Conservation (phyloP, 1,284 basidiomycete genomes). For the Irpex sp. region DNA sequence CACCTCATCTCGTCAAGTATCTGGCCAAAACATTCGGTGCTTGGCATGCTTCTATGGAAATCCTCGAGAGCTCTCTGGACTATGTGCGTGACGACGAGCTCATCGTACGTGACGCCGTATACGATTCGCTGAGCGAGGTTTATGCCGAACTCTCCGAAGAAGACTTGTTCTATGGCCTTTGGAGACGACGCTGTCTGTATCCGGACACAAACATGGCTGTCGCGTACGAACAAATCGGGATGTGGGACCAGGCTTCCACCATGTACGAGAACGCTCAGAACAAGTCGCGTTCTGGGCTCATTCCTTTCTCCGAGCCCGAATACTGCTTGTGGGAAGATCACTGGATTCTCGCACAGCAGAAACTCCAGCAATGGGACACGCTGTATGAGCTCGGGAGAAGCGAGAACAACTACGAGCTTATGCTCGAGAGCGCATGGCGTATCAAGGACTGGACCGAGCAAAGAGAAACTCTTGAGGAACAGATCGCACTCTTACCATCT, state of each 20-base stretch:
- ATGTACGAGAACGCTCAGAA: constrained; percentile 91
- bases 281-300: constrained; percentile 77
- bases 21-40: constrained; percentile 95
- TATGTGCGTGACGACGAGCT: constrained; percentile 79
- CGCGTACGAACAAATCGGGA: constrained; percentile 94
- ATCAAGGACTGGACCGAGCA: constrained; percentile 89
- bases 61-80: constrained; percentile 80
- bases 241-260: constrained; percentile 92
- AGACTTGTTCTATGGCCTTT: constrained; percentile 97
- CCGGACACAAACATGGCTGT: constrained; percentile 91
- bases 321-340: constrained; percentile 99
- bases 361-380: constrained; percentile 97
- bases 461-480: constrained; percentile 80
- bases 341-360: constrained; percentile 95
- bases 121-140: constrained; percentile 91
- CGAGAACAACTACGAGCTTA: constrained; percentile 90
- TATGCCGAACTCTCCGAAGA: constrained; percentile 97
- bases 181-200: constrained; percentile 87
- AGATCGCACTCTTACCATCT: constrained; percentile 81
- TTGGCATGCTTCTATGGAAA: constrained; percentile 91
- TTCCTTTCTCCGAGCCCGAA: constrained; percentile 94
- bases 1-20: constrained; percentile 95
- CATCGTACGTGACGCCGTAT: constrained; percentile 79
- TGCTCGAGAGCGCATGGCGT: constrained; percentile 96
- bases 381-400: constrained; percentile 89